Base-by-base conservation (phyloP, 2,329 filamentous ascomycete genomes). In the Lachnellula subtilissima region DNA sequence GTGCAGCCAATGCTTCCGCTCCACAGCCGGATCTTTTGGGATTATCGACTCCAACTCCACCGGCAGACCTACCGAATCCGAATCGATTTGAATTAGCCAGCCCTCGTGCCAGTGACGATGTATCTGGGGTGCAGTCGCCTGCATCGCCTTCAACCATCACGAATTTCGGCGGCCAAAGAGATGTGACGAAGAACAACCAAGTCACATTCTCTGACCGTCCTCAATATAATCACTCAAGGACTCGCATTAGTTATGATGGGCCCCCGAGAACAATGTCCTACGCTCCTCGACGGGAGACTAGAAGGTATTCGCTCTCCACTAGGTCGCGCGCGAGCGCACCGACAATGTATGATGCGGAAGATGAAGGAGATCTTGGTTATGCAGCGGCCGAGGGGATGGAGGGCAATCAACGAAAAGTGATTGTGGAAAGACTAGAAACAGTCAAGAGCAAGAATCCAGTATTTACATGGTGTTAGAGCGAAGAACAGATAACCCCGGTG, bases 371-470 rank as follows among this genome's bases (percentile, higher is more conserved):
- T 72, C 75, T 99, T 28, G 94, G 94, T 9, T 99, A 96, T 73
- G 91, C 92, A 11, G 93, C 92, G 1, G 94, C 94, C 0, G 90
- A 93, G 71, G 94, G 91, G 25, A 91, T 96, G 83, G 94, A 97
- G 73, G 89, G 89, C 12, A 89, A 91, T 67, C 86, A 88, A 70
- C 83, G 92, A 66, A 96, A 94, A 73, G 94, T 99, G 48, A 97
- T 99, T 77, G 92, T 99, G 48, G 94, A 99, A 78, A 81, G 94
- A 61, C 75, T 99, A 56, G 94, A 99, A 77, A 89, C 93, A 58
- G 94, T 99, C 60, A 97, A 97, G 79, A 90, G 86, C 69, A 88
- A 88, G 71, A 95, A 96, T 70, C 94, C 94, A 2, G 91, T 99
- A 35, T 99, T 99, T 73, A 96, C 89, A 46, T 99, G 94, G 89